Evolutionary conservation across 345 rosid species (phyloP).

Genomic region (Citropsis articulata): DNA sequence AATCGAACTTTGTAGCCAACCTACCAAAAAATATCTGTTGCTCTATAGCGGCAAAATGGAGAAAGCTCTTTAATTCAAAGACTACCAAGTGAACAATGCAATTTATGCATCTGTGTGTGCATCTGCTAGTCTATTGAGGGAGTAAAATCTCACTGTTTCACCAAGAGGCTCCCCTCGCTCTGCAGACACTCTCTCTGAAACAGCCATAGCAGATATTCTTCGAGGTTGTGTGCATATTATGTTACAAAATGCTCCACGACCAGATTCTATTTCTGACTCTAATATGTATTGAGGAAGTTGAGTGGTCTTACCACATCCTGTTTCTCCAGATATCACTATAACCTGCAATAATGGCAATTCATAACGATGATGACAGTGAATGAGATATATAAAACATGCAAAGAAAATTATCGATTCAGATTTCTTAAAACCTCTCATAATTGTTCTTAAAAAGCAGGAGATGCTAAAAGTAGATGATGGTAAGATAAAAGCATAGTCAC

Average conservation of each 20-base stretch:
- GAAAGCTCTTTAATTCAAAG: conserved; percentile 17
- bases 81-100: background rate
- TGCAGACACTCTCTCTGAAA: conserved; percentile 88
- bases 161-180: conserved; percentile 99
- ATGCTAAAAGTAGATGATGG: too few species aligned
- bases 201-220: conserved; percentile 97
- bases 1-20: conserved; percentile 98
- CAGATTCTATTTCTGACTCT: conserved; percentile 97
- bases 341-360: conserved; percentile 46
- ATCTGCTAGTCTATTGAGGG: conserved; percentile 9
- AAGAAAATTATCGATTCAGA: background rate
- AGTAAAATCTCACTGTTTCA: conserved; percentile 64
- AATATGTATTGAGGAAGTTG: conserved; percentile 94
- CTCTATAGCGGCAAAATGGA: conserved; percentile 49
- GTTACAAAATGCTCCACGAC: conserved; percentile 98
- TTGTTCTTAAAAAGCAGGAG: background rate
- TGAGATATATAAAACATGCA: background rate
- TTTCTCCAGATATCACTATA: conserved; percentile 95
- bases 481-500: too few species aligned
- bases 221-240: conserved; percentile 98
- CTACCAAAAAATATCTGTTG: conserved; percentile 65
- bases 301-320: conserved; percentile 99
- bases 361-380: background rate
- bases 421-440: background rate
- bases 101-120: conserved; percentile 5